phyloP scores from a whole-genome alignment of 371 early-diverging fungal species.

The Parasitella parasitica region DNA sequence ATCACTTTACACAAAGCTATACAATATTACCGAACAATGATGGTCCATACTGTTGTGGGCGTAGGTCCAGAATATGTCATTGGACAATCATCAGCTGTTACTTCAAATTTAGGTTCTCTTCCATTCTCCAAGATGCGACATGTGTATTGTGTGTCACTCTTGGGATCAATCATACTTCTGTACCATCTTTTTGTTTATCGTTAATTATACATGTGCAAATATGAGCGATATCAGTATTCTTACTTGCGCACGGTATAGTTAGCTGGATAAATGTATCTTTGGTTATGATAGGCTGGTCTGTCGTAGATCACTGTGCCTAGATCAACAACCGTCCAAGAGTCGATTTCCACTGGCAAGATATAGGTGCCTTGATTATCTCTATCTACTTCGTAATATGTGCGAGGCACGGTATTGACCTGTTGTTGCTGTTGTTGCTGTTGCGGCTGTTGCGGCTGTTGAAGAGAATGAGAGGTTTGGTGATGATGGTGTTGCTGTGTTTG shows the following conservation, averaged over 20 bases:
- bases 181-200: constrained; percentile 63
- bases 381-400: constrained; percentile 57
- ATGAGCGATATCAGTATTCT: constrained; percentile 4
- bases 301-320: constrained; percentile 81
- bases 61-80: constrained; percentile 51
- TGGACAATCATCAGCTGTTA: constrained; percentile 52
- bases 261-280: constrained; percentile 91
- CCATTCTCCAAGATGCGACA: constrained; percentile 84
- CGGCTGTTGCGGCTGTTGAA: background rate
- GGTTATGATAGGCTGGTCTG: constrained; percentile 84
- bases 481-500: constrained; percentile 7
- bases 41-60: constrained; percentile 56
- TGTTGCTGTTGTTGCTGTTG: constrained; percentile 22
- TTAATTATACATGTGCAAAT: too few relatives aligned
- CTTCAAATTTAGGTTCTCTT: constrained; percentile 68
- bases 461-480: background rate
- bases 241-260: constrained; percentile 75
- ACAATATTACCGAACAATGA: constrained; percentile 40
- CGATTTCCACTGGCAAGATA: constrained; percentile 79
- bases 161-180: constrained; percentile 77
- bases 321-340: constrained; percentile 74
- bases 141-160: constrained; percentile 69
- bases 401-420: constrained; percentile 34
- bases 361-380: constrained; percentile 71
- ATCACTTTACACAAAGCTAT: background rate